Evolutionary conservation across 1,284 basidiomycete species (phyloP).

Genomic region (Rugosomyces carneus): DNA sequence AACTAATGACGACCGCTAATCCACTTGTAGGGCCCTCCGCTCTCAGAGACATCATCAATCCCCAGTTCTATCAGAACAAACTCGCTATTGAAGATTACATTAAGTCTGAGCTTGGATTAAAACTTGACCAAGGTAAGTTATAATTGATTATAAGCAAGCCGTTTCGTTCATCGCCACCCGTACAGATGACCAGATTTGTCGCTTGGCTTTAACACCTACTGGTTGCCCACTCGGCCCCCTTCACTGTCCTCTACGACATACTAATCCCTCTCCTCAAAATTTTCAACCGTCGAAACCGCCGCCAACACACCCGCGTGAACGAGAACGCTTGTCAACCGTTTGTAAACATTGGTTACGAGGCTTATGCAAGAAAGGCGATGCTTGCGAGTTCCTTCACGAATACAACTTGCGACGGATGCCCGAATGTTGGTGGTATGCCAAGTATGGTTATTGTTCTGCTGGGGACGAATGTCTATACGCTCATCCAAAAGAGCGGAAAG

Average conservation of each 20-base stretch:
- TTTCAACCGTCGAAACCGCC: conserved; percentile 82
- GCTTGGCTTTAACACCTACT: conserved; percentile 68
- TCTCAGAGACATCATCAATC: conserved; percentile 72
- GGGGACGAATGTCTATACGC: conserved; percentile 98
- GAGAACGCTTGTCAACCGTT: conserved; percentile 87
- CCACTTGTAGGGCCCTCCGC: conserved; percentile 59
- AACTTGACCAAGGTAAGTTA: conserved; percentile 83
- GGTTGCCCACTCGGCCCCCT: conserved; percentile 86
- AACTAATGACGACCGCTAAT: conserved; percentile 37
- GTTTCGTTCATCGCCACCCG: background rate
- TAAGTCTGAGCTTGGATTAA: conserved; percentile 80
- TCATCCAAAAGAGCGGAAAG: conserved; percentile 90
- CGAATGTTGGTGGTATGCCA: conserved; percentile 99
- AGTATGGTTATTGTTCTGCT: conserved; percentile 96
- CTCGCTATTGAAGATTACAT: conserved; percentile 80
- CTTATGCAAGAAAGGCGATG: conserved; percentile 96
- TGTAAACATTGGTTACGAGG: conserved; percentile 99
- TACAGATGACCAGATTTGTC: conserved; percentile 88
- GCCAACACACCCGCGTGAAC: conserved; percentile 76
- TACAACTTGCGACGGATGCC: conserved; percentile 98
- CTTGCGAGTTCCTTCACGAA: conserved; percentile 98
- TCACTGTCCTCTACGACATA: conserved; percentile 88
- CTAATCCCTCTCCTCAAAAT: conserved; percentile 77
- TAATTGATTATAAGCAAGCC: background rate
- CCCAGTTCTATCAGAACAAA: conserved; percentile 92